These are phyloP conservation scores for Aureobasidium musti DNA, from an alignment of 2,329 filamentous ascomycete genomes.

Conservation along the genomic window DNA sequence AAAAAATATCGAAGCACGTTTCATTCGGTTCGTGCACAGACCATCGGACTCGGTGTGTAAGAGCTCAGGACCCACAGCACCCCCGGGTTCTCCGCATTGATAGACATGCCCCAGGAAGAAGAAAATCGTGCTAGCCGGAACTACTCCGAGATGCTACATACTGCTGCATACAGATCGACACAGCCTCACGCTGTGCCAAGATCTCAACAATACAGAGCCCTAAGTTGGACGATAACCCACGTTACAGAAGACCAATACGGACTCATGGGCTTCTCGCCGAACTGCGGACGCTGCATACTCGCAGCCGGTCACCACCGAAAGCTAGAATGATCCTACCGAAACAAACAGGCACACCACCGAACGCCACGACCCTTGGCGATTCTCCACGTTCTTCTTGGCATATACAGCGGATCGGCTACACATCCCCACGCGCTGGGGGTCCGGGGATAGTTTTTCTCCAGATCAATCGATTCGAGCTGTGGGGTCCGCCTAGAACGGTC, in stretches of 20 bases:
- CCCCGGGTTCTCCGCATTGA: conserved; percentile 21
- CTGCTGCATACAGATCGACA: no score
- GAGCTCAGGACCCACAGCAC: background rate
- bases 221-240: background rate
- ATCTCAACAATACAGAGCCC: background rate
- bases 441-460: conserved; percentile 14
- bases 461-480: conserved; percentile 11
- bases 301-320: conserved; percentile 20
- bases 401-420: background rate
- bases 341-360: conserved; percentile 12
- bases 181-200: background rate
- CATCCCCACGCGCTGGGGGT: conserved; percentile 17
- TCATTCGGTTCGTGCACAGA: conserved; percentile 11
- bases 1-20: background rate
- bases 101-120: conserved; percentile 17
- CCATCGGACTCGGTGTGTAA: background rate
- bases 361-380: conserved; percentile 16
- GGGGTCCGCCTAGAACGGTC: conserved; percentile 15
- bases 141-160: no score
- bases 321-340: background rate
- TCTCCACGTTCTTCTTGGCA: conserved; percentile 9
- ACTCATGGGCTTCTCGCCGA: conserved; percentile 11
- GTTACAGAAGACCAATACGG: background rate
- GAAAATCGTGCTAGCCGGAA: background rate
- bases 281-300: background rate